phyloP scores from a whole-genome alignment of 768 basidiomycete species.

The Kondoa subrosea region DNA sequence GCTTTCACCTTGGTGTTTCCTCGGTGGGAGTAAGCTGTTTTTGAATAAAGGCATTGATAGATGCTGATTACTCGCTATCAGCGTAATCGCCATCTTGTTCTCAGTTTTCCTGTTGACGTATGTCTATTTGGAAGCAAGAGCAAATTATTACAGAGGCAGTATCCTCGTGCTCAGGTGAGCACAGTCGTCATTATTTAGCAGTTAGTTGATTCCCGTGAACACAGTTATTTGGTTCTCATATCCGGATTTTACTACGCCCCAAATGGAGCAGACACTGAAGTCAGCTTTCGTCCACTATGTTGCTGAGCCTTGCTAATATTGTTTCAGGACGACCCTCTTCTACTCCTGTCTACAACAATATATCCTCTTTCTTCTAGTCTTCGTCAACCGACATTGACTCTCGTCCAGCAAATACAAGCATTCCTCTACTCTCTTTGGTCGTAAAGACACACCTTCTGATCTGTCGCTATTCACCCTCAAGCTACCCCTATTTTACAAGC shows the following conservation, averaged over 20 bases:
- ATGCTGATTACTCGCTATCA: background rate
- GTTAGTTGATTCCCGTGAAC: background rate
- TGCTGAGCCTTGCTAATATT: background rate
- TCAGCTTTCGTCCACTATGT: background rate
- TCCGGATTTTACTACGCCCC: conserved; percentile 74
- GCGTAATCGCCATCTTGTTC: conserved; percentile 72
- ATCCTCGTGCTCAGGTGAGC: conserved; percentile 77
- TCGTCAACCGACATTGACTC: background rate
- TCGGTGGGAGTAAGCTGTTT: conserved; percentile 57
- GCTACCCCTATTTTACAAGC: no score
- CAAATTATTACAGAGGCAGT: conserved; percentile 88
- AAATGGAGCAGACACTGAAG: conserved; percentile 6
- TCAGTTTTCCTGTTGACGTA: conserved; percentile 97
- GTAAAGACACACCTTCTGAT: no score
- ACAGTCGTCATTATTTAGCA: background rate
- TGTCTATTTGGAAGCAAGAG: conserved; percentile 68
- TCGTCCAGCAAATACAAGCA: background rate
- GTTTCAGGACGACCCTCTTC: background rate
- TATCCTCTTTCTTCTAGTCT: background rate
- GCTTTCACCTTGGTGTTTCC: conserved; percentile 68
- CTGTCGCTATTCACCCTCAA: no score
- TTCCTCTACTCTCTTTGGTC: background rate
- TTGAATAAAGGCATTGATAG: background rate
- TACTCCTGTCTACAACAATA: background rate
- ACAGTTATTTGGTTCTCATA: conserved; percentile 73